These are phyloP conservation scores for Paramecium biaurelia DNA, from an alignment of 73 alveolate genomes.

Conservation along the genomic window DNA sequence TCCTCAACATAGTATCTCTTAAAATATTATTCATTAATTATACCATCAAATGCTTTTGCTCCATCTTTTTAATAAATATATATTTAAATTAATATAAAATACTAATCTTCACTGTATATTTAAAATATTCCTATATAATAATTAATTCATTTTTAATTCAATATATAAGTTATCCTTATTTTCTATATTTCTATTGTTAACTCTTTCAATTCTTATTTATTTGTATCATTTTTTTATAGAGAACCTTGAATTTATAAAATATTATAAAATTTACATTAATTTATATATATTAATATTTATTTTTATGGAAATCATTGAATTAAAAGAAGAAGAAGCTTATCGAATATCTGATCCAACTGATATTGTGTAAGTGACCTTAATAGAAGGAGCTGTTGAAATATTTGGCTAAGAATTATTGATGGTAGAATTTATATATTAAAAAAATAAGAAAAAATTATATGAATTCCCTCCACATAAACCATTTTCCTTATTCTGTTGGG, in stretches of 20 bases:
- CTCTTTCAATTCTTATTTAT: no score
- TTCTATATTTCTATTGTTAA: no score
- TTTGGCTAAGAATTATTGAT: slow-evolving; percentile 27
- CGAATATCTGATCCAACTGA: slow-evolving; percentile 26
- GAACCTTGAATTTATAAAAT: background rate
- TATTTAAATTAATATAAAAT: background rate
- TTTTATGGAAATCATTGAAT: slow-evolving; percentile 11
- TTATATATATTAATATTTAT: background rate
- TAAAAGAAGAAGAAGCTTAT: slow-evolving; percentile 29
- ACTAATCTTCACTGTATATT: background rate
- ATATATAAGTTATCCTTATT: background rate
- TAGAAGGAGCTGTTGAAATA: slow-evolving; percentile 40
- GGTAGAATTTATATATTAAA: background rate
- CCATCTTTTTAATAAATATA: background rate
- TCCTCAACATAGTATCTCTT: background rate
- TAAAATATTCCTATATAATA: background rate
- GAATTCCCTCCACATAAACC: slow-evolving; percentile 40
- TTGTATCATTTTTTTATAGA: no score
- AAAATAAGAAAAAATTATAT: background rate
- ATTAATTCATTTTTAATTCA: background rate
- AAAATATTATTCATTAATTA: background rate
- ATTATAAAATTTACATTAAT: background rate
- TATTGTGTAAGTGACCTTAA: background rate
- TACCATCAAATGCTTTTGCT: background rate
- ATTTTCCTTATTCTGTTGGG: slow-evolving; percentile 27